A percentile compares a stretch with the other conserved stretches of the same genome.
Evolutionary conservation across 2,329 filamentous ascomycete species (phyloP).

Genomic region (Xylaria sp.): DNA sequence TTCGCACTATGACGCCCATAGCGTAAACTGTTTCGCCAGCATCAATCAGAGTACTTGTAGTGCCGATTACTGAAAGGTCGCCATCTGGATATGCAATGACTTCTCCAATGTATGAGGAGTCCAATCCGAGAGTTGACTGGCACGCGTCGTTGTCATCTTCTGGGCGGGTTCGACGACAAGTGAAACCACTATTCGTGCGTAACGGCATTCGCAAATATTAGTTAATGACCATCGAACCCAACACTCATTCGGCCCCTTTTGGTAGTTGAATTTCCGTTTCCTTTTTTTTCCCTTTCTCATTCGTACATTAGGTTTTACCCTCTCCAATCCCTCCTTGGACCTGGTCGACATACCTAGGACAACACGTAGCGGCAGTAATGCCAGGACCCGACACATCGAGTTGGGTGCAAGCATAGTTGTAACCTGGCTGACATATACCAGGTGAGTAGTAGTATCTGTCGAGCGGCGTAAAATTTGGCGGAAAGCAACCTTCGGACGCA

Average conservation of each 20-base stretch:
- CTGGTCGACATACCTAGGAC: not conserved
- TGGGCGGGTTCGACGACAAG: not conserved
- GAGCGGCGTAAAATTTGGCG: slow-evolving; percentile 1
- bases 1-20: not conserved
- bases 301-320: not conserved
- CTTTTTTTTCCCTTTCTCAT: not conserved
- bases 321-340: not conserved
- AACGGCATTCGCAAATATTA: not conserved
- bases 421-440: slow-evolving; percentile 17
- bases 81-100: slow-evolving; percentile 5
- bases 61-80: not conserved
- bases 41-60: not conserved
- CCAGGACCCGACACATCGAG: slow-evolving; percentile 2
- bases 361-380: slow-evolving; percentile 1
- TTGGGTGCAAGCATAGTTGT: slow-evolving; percentile 35
- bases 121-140: slow-evolving; percentile 9
- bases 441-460: slow-evolving; percentile 21
- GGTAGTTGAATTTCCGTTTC: not conserved
- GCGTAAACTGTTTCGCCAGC: slow-evolving; percentile 9
- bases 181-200: slow-evolving; percentile 6
- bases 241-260: not conserved
- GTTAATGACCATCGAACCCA: not conserved
- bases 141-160: slow-evolving; percentile 14
- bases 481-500: slow-evolving; percentile 3
- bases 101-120: slow-evolving; percentile 13